Evolutionary conservation across 805 yeast genomes (phyloP), one percentile per base, ranked within the genome.

Genomic region (Isabelozyma rhagii): DNA sequence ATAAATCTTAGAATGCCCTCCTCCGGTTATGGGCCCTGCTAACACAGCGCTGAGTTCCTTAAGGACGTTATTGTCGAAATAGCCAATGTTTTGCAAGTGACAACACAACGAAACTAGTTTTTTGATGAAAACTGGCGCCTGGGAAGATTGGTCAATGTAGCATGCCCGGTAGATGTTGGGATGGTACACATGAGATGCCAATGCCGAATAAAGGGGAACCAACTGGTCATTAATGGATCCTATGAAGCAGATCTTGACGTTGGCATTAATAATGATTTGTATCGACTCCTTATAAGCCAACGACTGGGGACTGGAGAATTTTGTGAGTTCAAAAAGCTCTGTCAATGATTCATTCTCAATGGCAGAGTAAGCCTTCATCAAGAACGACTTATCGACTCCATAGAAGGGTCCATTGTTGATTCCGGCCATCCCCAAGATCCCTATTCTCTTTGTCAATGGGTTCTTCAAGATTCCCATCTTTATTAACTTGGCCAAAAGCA

Each of bases 151-250:
- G 64, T 94, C 98, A 31, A 93, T 82, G 62, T 89, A 94, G 15
- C 92, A 91, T 0, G 97, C 96, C 47, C 97, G 75, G 61, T 82
- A 92, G 13, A 93, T 82, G 65, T 91, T 89, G 3, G 99, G 98
- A 70, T 93, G 99, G 55, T 80, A 79, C 1, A 88, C 78, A 66
- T 91, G 96, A 1, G 85, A 75, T 43, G 96, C 91, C 9, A 86
- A 77, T 0, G 97, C 85, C 0, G 97, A 91, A 61, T 92, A 93
- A 11, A 93, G 67, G 4, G 99, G 99, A 3, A 93, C 97, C 59
- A 94, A 67, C 67, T 91, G 99, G 67, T 94, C 99, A 64, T 94
- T 90, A 27, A 91, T 82, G 0, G 97, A 89, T 0, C 97, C 98
- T 28, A 92, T 84, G 60, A 87, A 85, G 8, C 90, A 80, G 5